Evolutionary conservation across 73 alveolate species (phyloP).

Genomic region (Paramecium pentaurelia): DNA sequence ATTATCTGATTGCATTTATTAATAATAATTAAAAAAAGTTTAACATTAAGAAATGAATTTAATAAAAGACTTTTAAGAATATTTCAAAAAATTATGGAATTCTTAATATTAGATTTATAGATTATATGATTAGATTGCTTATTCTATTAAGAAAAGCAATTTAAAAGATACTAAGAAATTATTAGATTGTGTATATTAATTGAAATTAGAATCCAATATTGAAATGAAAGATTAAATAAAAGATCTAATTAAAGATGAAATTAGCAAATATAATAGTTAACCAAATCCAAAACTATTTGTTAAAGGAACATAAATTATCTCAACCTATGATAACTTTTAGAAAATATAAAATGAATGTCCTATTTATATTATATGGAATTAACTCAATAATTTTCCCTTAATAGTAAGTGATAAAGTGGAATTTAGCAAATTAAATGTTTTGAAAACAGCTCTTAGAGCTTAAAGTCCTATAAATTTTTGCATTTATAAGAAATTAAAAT

Average conservation of each 20-base stretch:
- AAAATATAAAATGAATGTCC: background rate
- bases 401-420: background rate
- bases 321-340: background rate
- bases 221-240: background rate
- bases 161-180: background rate
- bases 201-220: background rate
- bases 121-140: background rate
- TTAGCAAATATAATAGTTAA: background rate
- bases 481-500: background rate
- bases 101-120: background rate
- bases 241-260: background rate
- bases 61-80: conserved; percentile 1
- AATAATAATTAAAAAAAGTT: background rate
- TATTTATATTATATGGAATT: background rate
- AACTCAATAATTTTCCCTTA: background rate
- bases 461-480: background rate
- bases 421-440: background rate
- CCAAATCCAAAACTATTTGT: background rate
- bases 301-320: background rate
- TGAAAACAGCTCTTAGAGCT: background rate
- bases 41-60: background rate
- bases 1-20: background rate
- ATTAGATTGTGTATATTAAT: background rate
- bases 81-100: background rate
- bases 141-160: background rate